Conservation (phyloP, 108 stramenopile genomes). For the Asterionellopsis glacialis region DNA sequence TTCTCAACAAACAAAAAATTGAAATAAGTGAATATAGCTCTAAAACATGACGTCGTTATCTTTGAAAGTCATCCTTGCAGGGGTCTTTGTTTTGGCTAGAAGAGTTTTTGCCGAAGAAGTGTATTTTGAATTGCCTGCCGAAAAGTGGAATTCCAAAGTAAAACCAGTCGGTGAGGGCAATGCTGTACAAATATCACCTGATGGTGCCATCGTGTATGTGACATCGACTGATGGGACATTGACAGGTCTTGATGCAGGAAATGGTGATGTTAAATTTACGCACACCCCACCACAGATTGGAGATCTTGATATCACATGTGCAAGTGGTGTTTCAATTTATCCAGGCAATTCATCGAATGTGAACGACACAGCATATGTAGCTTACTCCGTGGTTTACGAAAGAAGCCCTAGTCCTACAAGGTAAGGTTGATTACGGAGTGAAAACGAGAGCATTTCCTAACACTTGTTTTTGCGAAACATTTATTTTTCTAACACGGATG, state of each 20-base stretch:
- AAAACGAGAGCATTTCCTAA: too few species aligned
- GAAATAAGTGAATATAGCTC: too few species aligned
- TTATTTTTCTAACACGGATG: not conserved
- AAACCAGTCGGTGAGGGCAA: not conserved
- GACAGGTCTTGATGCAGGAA: not conserved
- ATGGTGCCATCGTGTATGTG: not conserved
- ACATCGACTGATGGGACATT: constrained; percentile 1
- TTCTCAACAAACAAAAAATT: too few species aligned
- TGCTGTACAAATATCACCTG: not conserved
- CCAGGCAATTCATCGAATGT: not conserved
- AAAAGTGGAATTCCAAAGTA: too few species aligned
- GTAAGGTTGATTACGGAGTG: not conserved
- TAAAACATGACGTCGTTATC: too few species aligned
- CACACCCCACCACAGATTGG: not conserved
- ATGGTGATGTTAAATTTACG: not conserved
- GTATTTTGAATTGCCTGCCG: too few species aligned
- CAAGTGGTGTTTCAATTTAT: not conserved
- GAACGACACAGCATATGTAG: not conserved
- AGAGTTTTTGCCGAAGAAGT: too few species aligned
- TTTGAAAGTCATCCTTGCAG: too few species aligned
- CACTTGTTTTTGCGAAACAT: too few species aligned
- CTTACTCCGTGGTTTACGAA: not conserved
- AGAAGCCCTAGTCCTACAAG: not conserved
- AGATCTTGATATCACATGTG: not conserved
- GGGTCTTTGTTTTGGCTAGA: too few species aligned